Evolutionary conservation across 2,329 filamentous ascomycete genomes (phyloP), one percentile per base, ranked within the genome.

Genomic region (Leptographium lundbergii): DNA sequence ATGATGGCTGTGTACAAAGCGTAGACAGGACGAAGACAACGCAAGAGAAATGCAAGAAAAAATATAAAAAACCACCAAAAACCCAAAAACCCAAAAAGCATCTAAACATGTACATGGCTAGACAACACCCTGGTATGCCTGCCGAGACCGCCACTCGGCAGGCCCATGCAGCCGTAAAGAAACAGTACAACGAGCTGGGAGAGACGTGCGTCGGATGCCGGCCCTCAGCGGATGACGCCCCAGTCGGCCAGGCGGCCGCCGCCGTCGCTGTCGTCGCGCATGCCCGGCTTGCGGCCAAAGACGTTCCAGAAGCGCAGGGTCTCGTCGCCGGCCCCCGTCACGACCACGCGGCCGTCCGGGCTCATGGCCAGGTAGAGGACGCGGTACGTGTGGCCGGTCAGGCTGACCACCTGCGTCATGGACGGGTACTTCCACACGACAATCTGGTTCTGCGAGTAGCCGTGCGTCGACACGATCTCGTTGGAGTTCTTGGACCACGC

Each of bases 401-500:
- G 77, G 65, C 89, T 95, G 48, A 90, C 92, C 10, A 99, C 91
- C 70, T 97, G 94, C 55, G 90, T 90, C 94, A 99, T 97, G 65
- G 87, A 91, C 1, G 94, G 94, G 69, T 99, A 99, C 69, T 99
- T 99, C 94, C 94, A 99, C 59, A 99, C 90, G 45, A 97, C 92
- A 66, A 99, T 96, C 72, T 97, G 94, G 70, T 99, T 96, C 69
- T 99, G 94, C 65, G 87, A 92, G 75, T 96, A 99, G 7, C 94
- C 94, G 69, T 99, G 94, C 1, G 94, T 99, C 56, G 88, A 92
- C 58, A 99, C 92, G 60, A 99, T 91, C 72, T 99, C 94, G 70
- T 96, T 96, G 9, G 90, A 96, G 71, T 96, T 96, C 69, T 95
- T 95, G 22, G 88, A 94, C 91, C 95, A 99, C 4, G 91, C 89